Evolutionary conservation across 2,329 filamentous ascomycete genomes (phyloP).

Genomic region (Cadophora malorum): DNA sequence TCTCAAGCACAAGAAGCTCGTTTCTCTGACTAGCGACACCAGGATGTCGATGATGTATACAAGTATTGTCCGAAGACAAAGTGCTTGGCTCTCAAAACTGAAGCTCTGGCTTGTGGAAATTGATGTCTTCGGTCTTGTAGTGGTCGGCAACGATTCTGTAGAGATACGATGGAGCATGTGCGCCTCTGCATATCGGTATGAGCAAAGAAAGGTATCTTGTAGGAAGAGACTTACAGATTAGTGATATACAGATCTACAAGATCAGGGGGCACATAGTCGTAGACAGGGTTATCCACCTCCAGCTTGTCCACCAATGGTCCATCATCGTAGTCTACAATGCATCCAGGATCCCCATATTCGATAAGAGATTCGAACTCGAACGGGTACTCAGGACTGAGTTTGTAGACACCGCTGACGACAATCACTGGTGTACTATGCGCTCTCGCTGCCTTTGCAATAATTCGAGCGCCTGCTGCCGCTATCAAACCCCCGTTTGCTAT

Average conservation of each 20-base stretch:
- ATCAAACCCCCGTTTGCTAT: constrained; percentile 88
- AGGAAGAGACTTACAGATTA: constrained; percentile 67
- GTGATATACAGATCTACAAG: constrained; percentile 84
- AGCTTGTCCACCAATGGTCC: constrained; percentile 79
- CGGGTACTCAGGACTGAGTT: constrained; percentile 87
- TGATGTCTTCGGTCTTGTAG: constrained; percentile 75
- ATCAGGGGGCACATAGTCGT: constrained; percentile 81
- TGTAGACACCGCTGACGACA: constrained; percentile 90
- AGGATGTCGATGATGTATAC: not conserved
- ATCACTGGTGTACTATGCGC: constrained; percentile 85
- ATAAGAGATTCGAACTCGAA: constrained; percentile 83
- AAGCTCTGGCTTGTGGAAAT: constrained; percentile 55
- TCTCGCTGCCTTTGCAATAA: constrained; percentile 84
- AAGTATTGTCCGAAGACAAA: not conserved
- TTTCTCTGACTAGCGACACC: not conserved
- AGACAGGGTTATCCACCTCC: constrained; percentile 78
- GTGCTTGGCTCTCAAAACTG: constrained; percentile 35
- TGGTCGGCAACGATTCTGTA: constrained; percentile 77
- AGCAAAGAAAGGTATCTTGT: constrained; percentile 7
- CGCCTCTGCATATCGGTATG: constrained; percentile 55
- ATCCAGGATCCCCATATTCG: constrained; percentile 84
- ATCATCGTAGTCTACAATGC: constrained; percentile 78
- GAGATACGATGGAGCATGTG: constrained; percentile 74
- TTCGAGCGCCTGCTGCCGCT: constrained; percentile 80
- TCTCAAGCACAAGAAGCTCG: not conserved